Base-by-base conservation (phyloP, 2,329 filamentous ascomycete genomes). In the Pseudocercospora fuligena region DNA sequence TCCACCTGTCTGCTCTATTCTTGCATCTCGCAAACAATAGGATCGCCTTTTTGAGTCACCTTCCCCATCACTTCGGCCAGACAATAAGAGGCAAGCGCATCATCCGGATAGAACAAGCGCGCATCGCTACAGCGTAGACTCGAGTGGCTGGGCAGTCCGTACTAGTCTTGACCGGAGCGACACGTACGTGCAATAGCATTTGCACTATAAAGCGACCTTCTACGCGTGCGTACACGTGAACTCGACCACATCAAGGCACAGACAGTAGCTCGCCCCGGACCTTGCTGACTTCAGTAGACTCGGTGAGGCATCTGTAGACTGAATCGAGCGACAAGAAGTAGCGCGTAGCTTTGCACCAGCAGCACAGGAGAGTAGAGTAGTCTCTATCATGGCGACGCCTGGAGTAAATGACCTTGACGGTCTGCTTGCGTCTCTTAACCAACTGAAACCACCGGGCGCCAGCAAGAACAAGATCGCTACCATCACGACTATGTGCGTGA, bases 381-480 rank as follows among this genome's bases (percentile, higher is more conserved):
- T 56, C 65, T 31, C 56, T 77, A 76, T 66, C 74, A 82, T 82
- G 80, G 75, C 73, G 43, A 62, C 70, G 54, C 91, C 92, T 78
- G 89, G 92, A 82, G 91, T 97, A 87, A 89, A 92, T 83, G 94
- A 98, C 80, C 85, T 99, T 82, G 94, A 97, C 82, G 86, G 89
- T 76, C 90, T 92, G 81, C 88, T 99, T 78, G 92, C 95, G 84
- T 94, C 92, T 77, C 94, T 99, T 89, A 90, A 94, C 76, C 86
- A 87, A 73, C 85, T 97, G 77, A 98, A 97, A 82, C 90, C 95
- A 53, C 95, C 95, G 61, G 95, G 95, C 78, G 93, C 97, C 66
- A 97, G 94, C 69, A 94, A 93, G 74, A 93, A 92, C 73, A 94
- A 95, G 82, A 97, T 99, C 80, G 88, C 88, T 74, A 89, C 89